A percentile compares a stretch with the other conserved stretches of the same genome.
phyloP scores from a whole-genome alignment of 2,329 filamentous ascomycete species.

The Trichoderma oligosporum region DNA sequence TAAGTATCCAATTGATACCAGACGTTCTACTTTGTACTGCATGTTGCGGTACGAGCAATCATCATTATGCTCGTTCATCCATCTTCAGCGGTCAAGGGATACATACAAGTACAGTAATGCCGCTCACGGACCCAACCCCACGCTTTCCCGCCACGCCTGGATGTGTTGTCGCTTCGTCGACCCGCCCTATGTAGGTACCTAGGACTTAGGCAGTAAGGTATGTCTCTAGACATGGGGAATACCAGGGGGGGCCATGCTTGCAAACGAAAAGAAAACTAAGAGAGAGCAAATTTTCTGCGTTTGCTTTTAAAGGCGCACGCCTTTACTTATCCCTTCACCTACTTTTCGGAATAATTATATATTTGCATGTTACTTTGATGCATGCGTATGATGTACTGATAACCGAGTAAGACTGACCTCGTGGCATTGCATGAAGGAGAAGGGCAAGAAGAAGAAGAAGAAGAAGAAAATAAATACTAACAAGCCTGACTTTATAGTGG shows the following conservation, averaged over 20 bases:
- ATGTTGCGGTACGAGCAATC: no score
- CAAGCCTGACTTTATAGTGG: neutral
- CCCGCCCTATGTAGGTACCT: constrained; percentile 14
- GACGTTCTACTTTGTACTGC: no score
- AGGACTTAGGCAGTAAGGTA: no score
- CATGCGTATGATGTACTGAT: neutral
- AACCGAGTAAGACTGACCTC: neutral
- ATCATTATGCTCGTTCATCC: no score
- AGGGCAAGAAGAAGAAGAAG: neutral
- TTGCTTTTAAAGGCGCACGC: no score
- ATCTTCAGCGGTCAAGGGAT: constrained; percentile 16
- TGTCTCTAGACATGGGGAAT: neutral
- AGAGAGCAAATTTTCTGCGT: constrained; percentile 1
- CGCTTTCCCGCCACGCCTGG: constrained; percentile 12
- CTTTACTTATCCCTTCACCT: constrained; percentile 19
- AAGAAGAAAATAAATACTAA: neutral
- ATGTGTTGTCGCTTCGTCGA: constrained; percentile 19
- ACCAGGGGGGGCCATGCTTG: neutral
- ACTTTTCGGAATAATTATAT: constrained; percentile 4
- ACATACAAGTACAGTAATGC: no score
- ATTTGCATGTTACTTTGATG: neutral
- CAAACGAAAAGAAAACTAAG: neutral
- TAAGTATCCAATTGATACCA: no score
- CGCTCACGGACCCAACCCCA: constrained; percentile 10
- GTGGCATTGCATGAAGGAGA: neutral